These are phyloP conservation scores for Verticillium tricorpus DNA, from an alignment of 2,329 filamentous ascomycete genomes.

Conservation along the genomic window DNA sequence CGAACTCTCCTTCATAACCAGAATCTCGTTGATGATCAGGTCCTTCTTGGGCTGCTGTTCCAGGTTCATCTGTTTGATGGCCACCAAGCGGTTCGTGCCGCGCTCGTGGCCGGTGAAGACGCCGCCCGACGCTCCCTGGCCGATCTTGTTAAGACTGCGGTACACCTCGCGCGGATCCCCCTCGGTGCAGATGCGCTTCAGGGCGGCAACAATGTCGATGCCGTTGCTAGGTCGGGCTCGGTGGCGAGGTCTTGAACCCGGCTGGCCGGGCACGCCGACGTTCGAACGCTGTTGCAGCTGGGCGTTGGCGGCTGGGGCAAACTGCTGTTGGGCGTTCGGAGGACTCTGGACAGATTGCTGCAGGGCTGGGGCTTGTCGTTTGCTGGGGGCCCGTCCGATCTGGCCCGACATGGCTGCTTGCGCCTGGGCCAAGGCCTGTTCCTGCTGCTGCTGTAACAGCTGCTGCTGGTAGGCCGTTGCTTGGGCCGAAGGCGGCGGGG, in stretches of 20 bases:
- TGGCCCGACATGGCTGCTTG: constrained; percentile 72
- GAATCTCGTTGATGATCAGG: constrained; percentile 96
- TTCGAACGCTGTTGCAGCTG: constrained; percentile 30
- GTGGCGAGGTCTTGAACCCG: constrained; percentile 63
- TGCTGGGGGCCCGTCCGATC: constrained; percentile 69
- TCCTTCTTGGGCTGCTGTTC: constrained; percentile 99
- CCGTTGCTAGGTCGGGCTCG: constrained; percentile 73
- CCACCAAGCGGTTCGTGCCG: constrained; percentile 80
- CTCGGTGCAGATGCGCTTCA: constrained; percentile 86
- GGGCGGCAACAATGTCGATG: constrained; percentile 74
- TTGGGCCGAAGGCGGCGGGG: constrained; percentile 34
- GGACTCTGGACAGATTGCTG: background rate
- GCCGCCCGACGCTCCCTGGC: constrained; percentile 92
- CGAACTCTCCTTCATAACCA: constrained; percentile 98
- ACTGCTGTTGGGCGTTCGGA: constrained; percentile 40
- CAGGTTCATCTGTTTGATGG: constrained; percentile 99
- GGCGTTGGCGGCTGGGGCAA: constrained; percentile 13
- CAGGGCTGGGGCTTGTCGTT: constrained; percentile 47
- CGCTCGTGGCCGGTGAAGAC: constrained; percentile 89
- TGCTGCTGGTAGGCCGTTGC: constrained; percentile 55
- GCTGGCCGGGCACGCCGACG: constrained; percentile 23
- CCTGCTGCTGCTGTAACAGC: constrained; percentile 75
- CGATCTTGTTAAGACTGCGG: constrained; percentile 86
- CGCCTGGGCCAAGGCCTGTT: constrained; percentile 74
- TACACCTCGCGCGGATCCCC: constrained; percentile 88